phyloP scores from a whole-genome alignment of 768 basidiomycete species.

The Tylopilus balloui region DNA sequence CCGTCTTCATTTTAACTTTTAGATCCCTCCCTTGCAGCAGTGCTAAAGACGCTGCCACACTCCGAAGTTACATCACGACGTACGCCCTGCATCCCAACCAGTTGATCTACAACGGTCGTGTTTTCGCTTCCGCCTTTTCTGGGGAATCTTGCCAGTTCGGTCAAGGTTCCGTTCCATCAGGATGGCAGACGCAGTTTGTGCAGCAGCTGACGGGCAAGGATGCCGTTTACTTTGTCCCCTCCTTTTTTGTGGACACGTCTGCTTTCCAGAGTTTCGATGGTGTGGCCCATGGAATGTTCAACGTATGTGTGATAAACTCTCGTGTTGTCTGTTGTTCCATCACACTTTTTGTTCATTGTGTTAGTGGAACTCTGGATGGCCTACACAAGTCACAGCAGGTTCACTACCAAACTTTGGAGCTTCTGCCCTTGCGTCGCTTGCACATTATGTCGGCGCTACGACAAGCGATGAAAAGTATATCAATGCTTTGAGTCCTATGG shows the following conservation, averaged over 20 bases:
- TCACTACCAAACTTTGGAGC: constrained; percentile 5
- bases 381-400: constrained; percentile 47
- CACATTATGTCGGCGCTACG: constrained; percentile 41
- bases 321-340: constrained; percentile 6
- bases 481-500: constrained; percentile 33
- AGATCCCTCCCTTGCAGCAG: constrained; percentile 55
- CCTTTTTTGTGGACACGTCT: constrained; percentile 60
- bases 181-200: constrained; percentile 55
- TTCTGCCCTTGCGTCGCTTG: constrained; percentile 26
- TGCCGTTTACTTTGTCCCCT: constrained; percentile 59
- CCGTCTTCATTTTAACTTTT: background rate
- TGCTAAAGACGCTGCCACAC: constrained; percentile 42
- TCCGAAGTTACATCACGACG: constrained; percentile 51
- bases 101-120: constrained; percentile 41
- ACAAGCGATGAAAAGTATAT: constrained; percentile 56
- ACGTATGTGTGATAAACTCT: constrained; percentile 37
- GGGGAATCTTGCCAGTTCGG: constrained; percentile 71
- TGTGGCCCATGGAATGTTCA: constrained; percentile 57
- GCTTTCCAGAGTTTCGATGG: constrained; percentile 42
- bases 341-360: constrained; percentile 4
- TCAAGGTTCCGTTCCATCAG: constrained; percentile 42
- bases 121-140: constrained; percentile 67
- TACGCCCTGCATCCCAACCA: constrained; percentile 59
- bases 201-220: constrained; percentile 42
- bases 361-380: constrained; percentile 82